Evolutionary conservation across 2,329 filamentous ascomycete species (phyloP).

Genomic region (Gremmenia infestans): DNA sequence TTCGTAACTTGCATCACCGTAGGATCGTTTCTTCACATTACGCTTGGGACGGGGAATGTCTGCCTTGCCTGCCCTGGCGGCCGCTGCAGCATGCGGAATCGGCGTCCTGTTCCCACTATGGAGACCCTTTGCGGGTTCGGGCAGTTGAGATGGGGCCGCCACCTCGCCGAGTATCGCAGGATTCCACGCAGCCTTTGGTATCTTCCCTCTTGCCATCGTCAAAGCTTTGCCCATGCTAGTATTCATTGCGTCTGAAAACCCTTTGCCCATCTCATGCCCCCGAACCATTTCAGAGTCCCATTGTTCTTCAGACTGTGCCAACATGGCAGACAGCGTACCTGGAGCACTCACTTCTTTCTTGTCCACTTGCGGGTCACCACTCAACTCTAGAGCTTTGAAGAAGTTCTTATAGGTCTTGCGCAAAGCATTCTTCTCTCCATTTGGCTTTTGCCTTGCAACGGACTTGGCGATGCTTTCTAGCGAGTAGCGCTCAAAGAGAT

Average conservation of each 20-base stretch:
- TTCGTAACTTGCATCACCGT: constrained; percentile 69
- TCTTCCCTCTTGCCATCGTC: constrained; percentile 52
- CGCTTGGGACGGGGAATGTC: constrained; percentile 53
- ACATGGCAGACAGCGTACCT: constrained; percentile 49
- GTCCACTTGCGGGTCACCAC: constrained; percentile 55
- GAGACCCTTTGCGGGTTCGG: constrained; percentile 12
- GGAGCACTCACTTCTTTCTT: constrained; percentile 50
- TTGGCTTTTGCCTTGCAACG: constrained; percentile 58
- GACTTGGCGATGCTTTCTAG: constrained; percentile 53
- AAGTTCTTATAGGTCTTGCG: constrained; percentile 66
- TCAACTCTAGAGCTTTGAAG: constrained; percentile 58
- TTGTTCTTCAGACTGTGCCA: constrained; percentile 48
- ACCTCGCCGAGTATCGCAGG: constrained; percentile 54
- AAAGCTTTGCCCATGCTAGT: constrained; percentile 45
- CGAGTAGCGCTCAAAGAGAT: constrained; percentile 55
- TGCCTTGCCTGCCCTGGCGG: constrained; percentile 10
- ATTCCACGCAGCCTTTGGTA: constrained; percentile 53
- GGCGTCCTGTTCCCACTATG: constrained; percentile 16
- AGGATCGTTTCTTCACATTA: constrained; percentile 67
- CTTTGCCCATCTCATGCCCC: constrained; percentile 50
- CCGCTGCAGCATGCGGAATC: constrained; percentile 11
- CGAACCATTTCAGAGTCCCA: constrained; percentile 52
- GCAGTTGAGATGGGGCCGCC: constrained; percentile 16
- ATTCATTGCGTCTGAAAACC: constrained; percentile 43
- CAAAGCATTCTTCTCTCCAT: constrained; percentile 62